These are phyloP conservation scores for Blastobotrys capitulatus DNA, from an alignment of 1,139 yeast genomes.

Conservation along the genomic window DNA sequence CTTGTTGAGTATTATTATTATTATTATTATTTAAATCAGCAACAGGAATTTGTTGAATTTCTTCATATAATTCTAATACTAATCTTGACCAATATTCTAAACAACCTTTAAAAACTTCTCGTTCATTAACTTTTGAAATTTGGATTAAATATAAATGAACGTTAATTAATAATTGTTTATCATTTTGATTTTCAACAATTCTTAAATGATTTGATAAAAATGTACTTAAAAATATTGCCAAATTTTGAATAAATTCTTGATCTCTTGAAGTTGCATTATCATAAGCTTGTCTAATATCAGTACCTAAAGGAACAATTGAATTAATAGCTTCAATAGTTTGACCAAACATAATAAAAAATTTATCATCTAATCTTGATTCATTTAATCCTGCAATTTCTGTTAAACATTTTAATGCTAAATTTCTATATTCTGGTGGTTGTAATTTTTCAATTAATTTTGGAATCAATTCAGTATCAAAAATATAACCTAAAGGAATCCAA, in stretches of 20 bases:
- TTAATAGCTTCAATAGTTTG: constrained; percentile 68
- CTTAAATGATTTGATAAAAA: constrained; percentile 72
- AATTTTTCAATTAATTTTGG: constrained; percentile 66
- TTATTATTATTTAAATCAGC: constrained; percentile 56
- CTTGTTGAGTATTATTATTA: constrained; percentile 41
- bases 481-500: constrained; percentile 90
- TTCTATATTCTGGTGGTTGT: constrained; percentile 73
- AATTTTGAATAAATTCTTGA: constrained; percentile 91
- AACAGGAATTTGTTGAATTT: constrained; percentile 74
- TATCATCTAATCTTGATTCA: constrained; percentile 58
- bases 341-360: constrained; percentile 66
- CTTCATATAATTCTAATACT: constrained; percentile 75
- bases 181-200: constrained; percentile 62
- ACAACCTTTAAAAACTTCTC: constrained; percentile 92
- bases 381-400: constrained; percentile 79
- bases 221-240: constrained; percentile 88
- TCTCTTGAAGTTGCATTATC: constrained; percentile 72
- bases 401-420: constrained; percentile 80
- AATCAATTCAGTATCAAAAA: constrained; percentile 81
- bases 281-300: constrained; percentile 72
- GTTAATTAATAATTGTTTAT: constrained; percentile 56
- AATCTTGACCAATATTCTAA: constrained; percentile 90
- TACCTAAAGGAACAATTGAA: constrained; percentile 64
- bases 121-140: constrained; percentile 85
- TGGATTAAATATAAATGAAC: constrained; percentile 80